Percentiles rank a stretch among this genome's conserved stretches.
Evolutionary conservation across 805 yeast species (phyloP).

Genomic region (Metschnikowia reukaufii): DNA sequence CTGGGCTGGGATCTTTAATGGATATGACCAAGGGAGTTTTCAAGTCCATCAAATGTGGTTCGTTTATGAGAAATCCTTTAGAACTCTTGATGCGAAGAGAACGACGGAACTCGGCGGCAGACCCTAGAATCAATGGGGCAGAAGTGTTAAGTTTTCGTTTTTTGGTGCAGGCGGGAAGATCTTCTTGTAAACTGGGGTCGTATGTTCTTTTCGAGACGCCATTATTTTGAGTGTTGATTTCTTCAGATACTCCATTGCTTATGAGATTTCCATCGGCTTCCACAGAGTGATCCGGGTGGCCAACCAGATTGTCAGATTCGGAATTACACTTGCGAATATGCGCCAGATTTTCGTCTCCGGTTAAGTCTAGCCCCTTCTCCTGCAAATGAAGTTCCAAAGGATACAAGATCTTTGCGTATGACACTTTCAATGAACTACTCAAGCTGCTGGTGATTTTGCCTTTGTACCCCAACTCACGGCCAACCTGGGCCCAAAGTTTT

Average conservation of each 20-base stretch:
- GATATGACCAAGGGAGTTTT: constrained; percentile 24
- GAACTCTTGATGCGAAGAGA: constrained; percentile 44
- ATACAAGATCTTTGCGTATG: constrained; percentile 48
- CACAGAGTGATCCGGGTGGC: no score
- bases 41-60: constrained; percentile 48
- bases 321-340: no score
- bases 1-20: constrained; percentile 1
- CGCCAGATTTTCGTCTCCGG: constrained; percentile 4
- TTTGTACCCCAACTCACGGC: constrained; percentile 74
- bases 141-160: constrained; percentile 10
- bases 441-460: constrained; percentile 71
- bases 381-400: constrained; percentile 31
- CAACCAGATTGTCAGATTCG: not conserved
- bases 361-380: constrained; percentile 4
- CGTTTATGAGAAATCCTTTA: constrained; percentile 53
- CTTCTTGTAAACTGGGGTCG: not conserved
- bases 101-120: constrained; percentile 47
- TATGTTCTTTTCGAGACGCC: not conserved
- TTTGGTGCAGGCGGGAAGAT: constrained; percentile 5
- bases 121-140: constrained; percentile 45
- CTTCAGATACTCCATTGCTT: not conserved
- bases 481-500: constrained; percentile 81
- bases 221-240: not conserved
- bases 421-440: constrained; percentile 62
- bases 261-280: not conserved